A percentile compares a stretch with the other conserved stretches of the same genome.
Conservation (phyloP, 305 asterid genomes). For the Fraxinus nigra region DNA sequence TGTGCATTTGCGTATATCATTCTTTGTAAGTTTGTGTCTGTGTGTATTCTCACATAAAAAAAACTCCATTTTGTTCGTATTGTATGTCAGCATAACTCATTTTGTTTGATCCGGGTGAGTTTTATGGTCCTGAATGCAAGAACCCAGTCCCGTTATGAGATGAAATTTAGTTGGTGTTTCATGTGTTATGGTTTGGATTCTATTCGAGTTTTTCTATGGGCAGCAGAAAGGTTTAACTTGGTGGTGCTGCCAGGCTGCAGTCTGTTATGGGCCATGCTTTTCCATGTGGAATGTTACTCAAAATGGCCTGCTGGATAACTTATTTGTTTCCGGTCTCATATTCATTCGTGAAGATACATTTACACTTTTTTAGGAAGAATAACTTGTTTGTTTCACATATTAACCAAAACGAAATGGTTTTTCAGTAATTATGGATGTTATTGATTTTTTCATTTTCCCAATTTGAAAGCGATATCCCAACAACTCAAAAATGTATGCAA, state of each 20-base stretch:
- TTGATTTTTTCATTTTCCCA: neutral
- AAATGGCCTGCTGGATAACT: constrained; percentile 7
- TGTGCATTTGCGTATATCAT: constrained; percentile 16
- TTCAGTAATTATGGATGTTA: neutral
- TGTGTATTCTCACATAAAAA: constrained; percentile 5
- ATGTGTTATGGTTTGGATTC: neutral
- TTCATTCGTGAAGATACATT: neutral
- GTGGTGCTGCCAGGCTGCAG: constrained; percentile 10
- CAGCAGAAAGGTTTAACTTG: neutral
- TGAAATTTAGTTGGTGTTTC: constrained; percentile 1
- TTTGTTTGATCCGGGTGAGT: constrained; percentile 12
- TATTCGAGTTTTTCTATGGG: neutral
- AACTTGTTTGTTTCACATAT: neutral
- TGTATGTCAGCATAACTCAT: constrained; percentile 7
- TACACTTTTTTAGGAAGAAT: neutral
- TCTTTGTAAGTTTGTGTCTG: neutral
- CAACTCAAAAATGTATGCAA: neutral
- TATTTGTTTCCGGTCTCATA: constrained; percentile 7
- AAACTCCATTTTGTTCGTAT: constrained; percentile 9
- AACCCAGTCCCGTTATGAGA: constrained; percentile 1
- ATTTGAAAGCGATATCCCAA: neutral
- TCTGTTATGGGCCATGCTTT: constrained; percentile 6
- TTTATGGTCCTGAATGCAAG: constrained; percentile 19
- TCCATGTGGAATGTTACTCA: neutral
- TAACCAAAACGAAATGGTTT: neutral